A percentile compares a stretch with the other conserved stretches of the same genome.
Evolutionary conservation across 352 stramenopile genomes (phyloP).

Genomic region (Pythium phragmitis): DNA sequence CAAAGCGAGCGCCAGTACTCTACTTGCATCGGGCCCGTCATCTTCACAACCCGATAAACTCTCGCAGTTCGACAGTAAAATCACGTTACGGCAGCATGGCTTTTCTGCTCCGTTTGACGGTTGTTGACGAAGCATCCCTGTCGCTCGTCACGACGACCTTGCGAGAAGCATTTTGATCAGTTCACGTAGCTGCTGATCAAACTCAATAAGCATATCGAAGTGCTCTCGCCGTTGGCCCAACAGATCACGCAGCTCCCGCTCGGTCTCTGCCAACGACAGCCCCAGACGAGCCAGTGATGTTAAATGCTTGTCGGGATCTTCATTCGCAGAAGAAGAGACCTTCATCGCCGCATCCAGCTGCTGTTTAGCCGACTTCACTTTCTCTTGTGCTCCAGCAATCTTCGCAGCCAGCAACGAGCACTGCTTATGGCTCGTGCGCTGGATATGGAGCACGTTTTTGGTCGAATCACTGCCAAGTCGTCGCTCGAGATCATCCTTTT

Average conservation of each 20-base stretch:
- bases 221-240: neutral
- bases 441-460: slow-evolving; percentile 12
- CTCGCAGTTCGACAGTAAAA: too few species aligned
- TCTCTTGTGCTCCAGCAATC: neutral
- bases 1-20: too few species aligned
- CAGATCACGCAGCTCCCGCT: slow-evolving; percentile 7
- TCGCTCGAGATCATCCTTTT: neutral
- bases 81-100: too few species aligned
- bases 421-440: slow-evolving; percentile 16
- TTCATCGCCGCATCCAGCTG: slow-evolving; percentile 1
- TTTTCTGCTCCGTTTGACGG: neutral
- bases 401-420: neutral
- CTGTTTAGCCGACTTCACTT: neutral
- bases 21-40: too few species aligned
- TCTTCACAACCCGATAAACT: too few species aligned
- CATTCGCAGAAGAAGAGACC: neutral
- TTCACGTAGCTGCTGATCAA: slow-evolving; percentile 12
- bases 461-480: neutral
- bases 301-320: neutral
- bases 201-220: slow-evolving; percentile 10
- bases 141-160: neutral
- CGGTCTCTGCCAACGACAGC: neutral
- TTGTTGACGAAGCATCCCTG: neutral
- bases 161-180: neutral
- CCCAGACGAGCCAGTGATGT: neutral